Evolutionary conservation across 306 rosid species (phyloP), one percentile per base, ranked within the genome.

Genomic region (Castanea mollissima): DNA sequence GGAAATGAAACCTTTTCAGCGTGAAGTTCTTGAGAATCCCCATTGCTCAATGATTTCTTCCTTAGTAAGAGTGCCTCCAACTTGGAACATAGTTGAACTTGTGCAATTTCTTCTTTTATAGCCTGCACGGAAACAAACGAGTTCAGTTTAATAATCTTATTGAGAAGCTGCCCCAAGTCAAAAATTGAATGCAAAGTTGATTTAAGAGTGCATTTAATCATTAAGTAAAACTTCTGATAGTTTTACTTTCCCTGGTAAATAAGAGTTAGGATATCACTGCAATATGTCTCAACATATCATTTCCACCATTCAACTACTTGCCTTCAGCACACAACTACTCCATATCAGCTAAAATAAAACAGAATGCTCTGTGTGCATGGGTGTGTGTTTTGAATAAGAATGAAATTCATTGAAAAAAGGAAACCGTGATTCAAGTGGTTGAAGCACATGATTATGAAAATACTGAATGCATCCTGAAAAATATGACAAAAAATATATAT

Each of bases 11-110:
- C 98, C 97, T 91, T 94, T 81, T 86, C 97, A 76, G 86, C 86
- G 80, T 92, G 94, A 81, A 80, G 65, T 73, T 86, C 76, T 16
- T 82, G 87, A 69, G 97, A 89, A 81, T 92, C 97, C 49, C 92
- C 94, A 78, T 49, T 77, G 71, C 83, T 85, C 44, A 86, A 87
- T 55, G 83, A 72, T 88, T 91, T 94, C 92, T 91, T 89, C 86
- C 83, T 86, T 52, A 91, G 85, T 59, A 94, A 86, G 76, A 92
- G 89, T 55, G 82, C 90, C 90, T 92, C 97, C 83, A 94, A 83
- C 81, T 85, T 85, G 34, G 87, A 88, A 74, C 84, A 92, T 29
- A 83, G 74, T 73, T 83, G 85, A 87, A 92, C 73, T 81, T 86
- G 88, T 10, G 80, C 80, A 27, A 88, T 78, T 49, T 89, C 92